Base-by-base conservation (phyloP, 139 green algal species). In the Pedinophyceae sp. region DNA sequence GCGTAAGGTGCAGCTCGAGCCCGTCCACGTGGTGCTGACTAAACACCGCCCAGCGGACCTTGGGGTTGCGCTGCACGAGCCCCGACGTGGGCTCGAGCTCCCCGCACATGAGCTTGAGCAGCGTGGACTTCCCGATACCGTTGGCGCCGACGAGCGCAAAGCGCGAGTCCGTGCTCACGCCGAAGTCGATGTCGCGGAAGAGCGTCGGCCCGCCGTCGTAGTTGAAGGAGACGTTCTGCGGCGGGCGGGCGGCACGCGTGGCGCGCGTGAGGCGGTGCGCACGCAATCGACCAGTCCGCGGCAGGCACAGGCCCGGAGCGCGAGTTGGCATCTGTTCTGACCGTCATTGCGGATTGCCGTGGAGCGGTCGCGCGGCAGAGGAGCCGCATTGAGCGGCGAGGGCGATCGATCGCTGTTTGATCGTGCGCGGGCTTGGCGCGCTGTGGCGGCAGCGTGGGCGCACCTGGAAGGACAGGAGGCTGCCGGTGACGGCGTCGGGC, bases 21-120 rank as follows among this genome's bases (percentile, higher is more conserved):
- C 82, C 82, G 48, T 97, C 89, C 57, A 97, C 77, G 65, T 95
- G 86, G 64, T 98, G 89, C 77, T 98, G 89, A 39, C 62, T 84
- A 73, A 97, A 98, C 24, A 67, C 76, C 16, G 84, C 87, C 61
- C 97, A 62, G 18, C 89, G 83, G 13, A 91, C 67, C 63, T 76
- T 69, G n/a, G 65, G 60, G 65, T 84, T 82, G 29, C 76, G 62
- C 10, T 65, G 72, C 57, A 85, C 63, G 20, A 61, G 47, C 10
- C 78, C 78, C 24, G 23, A n/a, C 2, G 69, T 75, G 5, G 76
- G 65, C 54, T 86, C 64, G 62, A 90, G 51, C 19, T 55, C 41
- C 2, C 82, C 79, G 3, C 53, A 63, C 20, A 95, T 87, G 29
- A 95, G 77, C 38, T 80, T 80, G n/a, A 95, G 71, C 59, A 95